phyloP scores from a whole-genome alignment of 2,329 filamentous ascomycete species.

The Fusarium sp. region DNA sequence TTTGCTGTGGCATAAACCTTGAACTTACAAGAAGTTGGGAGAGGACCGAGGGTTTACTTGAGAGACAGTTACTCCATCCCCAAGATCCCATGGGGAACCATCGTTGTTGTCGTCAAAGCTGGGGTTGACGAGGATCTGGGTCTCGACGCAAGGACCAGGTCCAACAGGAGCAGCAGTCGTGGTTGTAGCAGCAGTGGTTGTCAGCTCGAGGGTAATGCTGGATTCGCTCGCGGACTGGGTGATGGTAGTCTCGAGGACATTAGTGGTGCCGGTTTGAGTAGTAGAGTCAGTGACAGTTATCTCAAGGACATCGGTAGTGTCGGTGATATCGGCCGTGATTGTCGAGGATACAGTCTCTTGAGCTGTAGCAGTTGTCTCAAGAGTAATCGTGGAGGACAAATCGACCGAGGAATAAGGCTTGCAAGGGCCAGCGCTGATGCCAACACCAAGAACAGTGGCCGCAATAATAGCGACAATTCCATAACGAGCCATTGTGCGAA shows the following conservation, averaged over 20 bases:
- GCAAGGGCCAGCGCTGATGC: slow-evolving; percentile 1
- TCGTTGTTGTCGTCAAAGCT: slow-evolving; percentile 1
- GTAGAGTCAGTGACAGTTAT: not conserved
- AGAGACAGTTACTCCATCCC: not conserved
- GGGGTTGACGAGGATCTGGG: slow-evolving; percentile 3
- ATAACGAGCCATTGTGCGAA: not conserved
- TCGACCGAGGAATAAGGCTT: not conserved
- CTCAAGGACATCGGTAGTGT: not conserved
- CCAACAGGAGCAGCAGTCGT: not conserved
- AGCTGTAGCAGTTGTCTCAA: not conserved
- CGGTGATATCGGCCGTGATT: not conserved
- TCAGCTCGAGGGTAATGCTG: not conserved
- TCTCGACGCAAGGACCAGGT: not conserved
- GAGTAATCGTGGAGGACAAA: not conserved
- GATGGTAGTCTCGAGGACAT: not conserved
- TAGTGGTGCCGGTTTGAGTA: not conserved
- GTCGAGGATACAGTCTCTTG: not conserved
- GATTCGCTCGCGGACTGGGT: not conserved
- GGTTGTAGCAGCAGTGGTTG: not conserved
- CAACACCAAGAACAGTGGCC: not conserved
- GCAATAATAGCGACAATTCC: slow-evolving; percentile 1
- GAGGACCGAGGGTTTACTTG: not conserved
- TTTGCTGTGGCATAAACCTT: not conserved
- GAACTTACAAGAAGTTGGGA: not conserved
- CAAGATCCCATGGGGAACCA: not conserved